Conservation (phyloP, 345 rosid species). For the Capsella bursapastoris region DNA sequence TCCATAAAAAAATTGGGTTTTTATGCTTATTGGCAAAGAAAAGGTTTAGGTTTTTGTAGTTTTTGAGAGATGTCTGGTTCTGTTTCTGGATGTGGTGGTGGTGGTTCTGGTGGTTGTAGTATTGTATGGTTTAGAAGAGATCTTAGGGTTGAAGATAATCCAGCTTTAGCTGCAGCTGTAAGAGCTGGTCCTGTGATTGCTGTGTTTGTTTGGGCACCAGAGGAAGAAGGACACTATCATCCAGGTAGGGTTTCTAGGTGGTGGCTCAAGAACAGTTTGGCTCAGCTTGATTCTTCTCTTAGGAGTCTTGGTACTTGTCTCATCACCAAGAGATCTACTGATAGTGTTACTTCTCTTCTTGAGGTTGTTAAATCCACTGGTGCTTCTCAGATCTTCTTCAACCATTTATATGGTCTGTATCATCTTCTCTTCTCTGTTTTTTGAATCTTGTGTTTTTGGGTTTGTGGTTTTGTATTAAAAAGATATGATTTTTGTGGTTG, state of each 20-base stretch:
- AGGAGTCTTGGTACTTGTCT: slow-evolving; percentile 85
- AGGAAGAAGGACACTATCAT: slow-evolving; percentile 83
- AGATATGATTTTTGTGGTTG: background rate
- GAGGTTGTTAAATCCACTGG: slow-evolving; percentile 86
- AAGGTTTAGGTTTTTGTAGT: background rate
- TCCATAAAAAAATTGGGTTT: background rate
- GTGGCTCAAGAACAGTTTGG: slow-evolving; percentile 98
- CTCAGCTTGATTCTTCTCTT: slow-evolving; percentile 87
- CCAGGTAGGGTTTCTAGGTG: slow-evolving; percentile 99
- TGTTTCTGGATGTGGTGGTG: slow-evolving; percentile 44
- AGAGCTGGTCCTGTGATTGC: slow-evolving; percentile 86
- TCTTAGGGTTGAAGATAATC: slow-evolving; percentile 96
- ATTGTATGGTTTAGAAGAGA: slow-evolving; percentile 99
- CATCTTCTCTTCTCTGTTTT: slow-evolving; percentile 23
- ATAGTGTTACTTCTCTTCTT: slow-evolving; percentile 80
- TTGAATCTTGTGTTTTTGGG: background rate
- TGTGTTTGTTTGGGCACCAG: slow-evolving; percentile 91
- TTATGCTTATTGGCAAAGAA: slow-evolving; percentile 42
- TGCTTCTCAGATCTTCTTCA: slow-evolving; percentile 93
- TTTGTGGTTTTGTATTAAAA: background rate
- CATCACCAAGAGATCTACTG: slow-evolving; percentile 85
- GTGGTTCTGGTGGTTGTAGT: slow-evolving; percentile 61
- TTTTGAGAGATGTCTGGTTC: slow-evolving; percentile 61
- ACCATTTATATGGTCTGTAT: slow-evolving; percentile 91
- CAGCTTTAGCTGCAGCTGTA: slow-evolving; percentile 91